Evolutionary conservation across 2,329 filamentous ascomycete genomes (phyloP).

Genomic region (Madurella mycetomatis): DNA sequence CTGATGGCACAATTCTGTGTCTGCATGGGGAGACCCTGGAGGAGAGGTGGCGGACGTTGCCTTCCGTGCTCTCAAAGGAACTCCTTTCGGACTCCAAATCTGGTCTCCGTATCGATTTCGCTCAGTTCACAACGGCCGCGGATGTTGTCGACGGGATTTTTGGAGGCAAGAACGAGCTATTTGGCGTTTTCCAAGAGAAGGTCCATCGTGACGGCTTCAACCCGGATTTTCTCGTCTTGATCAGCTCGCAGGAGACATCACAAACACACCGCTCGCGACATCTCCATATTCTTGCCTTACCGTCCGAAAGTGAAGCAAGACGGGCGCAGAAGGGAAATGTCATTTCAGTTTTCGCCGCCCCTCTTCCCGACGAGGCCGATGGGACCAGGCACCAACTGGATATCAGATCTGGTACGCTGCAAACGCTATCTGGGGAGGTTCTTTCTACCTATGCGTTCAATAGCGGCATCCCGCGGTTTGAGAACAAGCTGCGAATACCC

Average conservation of each 20-base stretch:
- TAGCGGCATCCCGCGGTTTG: conserved; percentile 55
- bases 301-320: conserved; percentile 16
- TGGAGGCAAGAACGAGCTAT: conserved; percentile 49
- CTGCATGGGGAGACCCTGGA: conserved; percentile 53
- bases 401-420: conserved; percentile 57
- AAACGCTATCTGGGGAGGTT: conserved; percentile 51
- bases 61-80: conserved; percentile 41
- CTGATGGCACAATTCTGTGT: conserved; percentile 57
- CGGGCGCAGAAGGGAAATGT: conserved; percentile 17
- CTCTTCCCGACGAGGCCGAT: conserved; percentile 16
- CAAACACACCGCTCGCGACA: conserved; percentile 31
- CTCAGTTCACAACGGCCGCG: conserved; percentile 40
- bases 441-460: conserved; percentile 60
- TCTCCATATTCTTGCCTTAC: conserved; percentile 34
- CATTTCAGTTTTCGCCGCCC: conserved; percentile 25
- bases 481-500: conserved; percentile 49
- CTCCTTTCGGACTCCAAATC: conserved; percentile 29
- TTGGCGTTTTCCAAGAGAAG: conserved; percentile 48
- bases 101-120: conserved; percentile 46
- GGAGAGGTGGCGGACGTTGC: conserved; percentile 44
- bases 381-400: conserved; percentile 43
- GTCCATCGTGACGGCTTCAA: conserved; percentile 41
- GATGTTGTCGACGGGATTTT: conserved; percentile 54
- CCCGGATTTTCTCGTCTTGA: conserved; percentile 51
- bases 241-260: conserved; percentile 34